Evolutionary conservation across 2,329 filamentous ascomycete genomes (phyloP).

Genomic region (Dactylellina drechsleri): DNA sequence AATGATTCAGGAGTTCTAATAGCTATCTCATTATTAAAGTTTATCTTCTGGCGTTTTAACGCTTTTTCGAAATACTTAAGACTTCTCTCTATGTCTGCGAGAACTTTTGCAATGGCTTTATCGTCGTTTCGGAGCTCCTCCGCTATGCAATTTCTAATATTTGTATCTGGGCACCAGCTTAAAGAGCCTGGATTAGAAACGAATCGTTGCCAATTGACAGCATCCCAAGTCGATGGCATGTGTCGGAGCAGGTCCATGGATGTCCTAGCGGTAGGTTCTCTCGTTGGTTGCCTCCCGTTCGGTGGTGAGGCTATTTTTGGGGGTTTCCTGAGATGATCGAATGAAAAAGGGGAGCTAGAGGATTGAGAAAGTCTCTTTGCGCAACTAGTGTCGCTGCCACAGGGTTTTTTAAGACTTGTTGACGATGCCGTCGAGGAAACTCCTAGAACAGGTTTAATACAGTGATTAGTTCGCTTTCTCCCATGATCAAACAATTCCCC

Average conservation of each 20-base stretch:
- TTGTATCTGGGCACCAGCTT: constrained; percentile 29
- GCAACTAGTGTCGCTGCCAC: too few species aligned
- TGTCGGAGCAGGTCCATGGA: not conserved
- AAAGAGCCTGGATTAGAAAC: constrained; percentile 7
- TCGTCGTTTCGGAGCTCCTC: constrained; percentile 6
- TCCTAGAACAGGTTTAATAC: too few species aligned
- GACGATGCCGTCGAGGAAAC: too few species aligned
- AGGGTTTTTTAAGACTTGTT: too few species aligned
- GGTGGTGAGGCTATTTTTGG: not conserved
- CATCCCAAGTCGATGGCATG: constrained; percentile 14
- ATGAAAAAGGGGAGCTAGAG: too few species aligned
- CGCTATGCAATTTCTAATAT: constrained; percentile 14
- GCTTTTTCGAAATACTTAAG: constrained; percentile 10
- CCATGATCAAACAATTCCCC: too few species aligned
- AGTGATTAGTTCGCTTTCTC: too few species aligned
- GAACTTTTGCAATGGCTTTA: not conserved
- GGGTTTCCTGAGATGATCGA: too few species aligned
- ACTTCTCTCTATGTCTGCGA: constrained; percentile 4
- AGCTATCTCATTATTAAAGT: not conserved
- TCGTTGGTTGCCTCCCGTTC: not conserved
- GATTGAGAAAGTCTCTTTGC: too few species aligned
- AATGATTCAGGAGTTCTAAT: not conserved
- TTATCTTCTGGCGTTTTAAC: constrained; percentile 12
- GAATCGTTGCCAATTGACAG: constrained; percentile 19
- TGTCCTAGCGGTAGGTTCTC: not conserved